Base-by-base conservation (phyloP, 2,329 filamentous ascomycete species). In the Colletotrichum chlorophyti region DNA sequence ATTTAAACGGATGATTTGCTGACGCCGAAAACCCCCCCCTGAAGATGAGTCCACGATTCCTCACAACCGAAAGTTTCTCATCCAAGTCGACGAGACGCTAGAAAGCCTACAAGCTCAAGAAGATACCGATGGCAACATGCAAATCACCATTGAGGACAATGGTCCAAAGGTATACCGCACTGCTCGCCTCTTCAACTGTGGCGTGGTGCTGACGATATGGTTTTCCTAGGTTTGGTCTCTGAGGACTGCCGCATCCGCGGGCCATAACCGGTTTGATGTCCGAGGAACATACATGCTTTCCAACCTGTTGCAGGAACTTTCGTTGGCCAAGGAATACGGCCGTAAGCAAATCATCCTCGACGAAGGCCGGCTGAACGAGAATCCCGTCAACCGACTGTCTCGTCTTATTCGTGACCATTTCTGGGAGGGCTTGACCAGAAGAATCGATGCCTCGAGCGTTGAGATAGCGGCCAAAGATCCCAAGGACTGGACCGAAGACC, bases 241-340 rank as follows among this genome's bases (percentile, higher is more conserved):
- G 32, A 90, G 92, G 63, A 97, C 94, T 3, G 90, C 91, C 24
- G 89, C 85, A 19, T 97, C 93, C 31, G 91, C 90, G 65, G 94
- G 93, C 37, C 86, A 91, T 78, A 94, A 93, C 69, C 87, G 88
- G 63, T 93, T 94, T 73, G 93, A 98, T 70, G 86, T 99, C 62
- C 90, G 94, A 64, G 95, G 95, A 68, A 98, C 92, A 27, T 99
- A 99, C 75, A 96, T 96, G 89, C 84, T 99, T 58, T 97, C 94
- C 62, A 99, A 98, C 72, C 85, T 98, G 41, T 82, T 98, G 35
- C 95, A 99, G 75, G 95, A 99, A 76, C 84, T 99, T 64, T 95
- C 91, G 1, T 83, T 98, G 65, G 95, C 95, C 64, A 89, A 96
- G 79, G 91, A 96, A 71, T 93, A 92, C 69, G 93, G 92, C 58